Evolutionary conservation across 2,329 filamentous ascomycete species (phyloP).

Genomic region (Claviceps paspali): DNA sequence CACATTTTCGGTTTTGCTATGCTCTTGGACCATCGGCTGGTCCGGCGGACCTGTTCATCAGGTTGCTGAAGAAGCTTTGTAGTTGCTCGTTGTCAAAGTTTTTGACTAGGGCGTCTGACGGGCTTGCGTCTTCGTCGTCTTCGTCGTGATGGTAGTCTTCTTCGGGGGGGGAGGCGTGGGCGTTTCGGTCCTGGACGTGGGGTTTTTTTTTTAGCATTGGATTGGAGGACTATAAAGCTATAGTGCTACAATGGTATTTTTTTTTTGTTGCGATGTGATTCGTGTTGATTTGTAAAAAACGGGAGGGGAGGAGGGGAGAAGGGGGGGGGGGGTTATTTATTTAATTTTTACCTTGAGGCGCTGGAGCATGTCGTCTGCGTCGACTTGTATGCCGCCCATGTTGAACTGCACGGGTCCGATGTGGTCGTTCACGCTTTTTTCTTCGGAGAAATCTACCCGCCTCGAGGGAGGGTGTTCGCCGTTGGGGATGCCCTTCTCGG

Average conservation of each 20-base stretch:
- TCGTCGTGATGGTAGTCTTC: constrained; percentile 12
- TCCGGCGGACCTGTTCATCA: constrained; percentile 38
- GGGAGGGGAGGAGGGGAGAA: neutral
- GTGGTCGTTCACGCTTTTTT: constrained; percentile 52
- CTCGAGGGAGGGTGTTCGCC: constrained; percentile 11
- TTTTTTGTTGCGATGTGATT: neutral
- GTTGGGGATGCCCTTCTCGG: constrained; percentile 24
- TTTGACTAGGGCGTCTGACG: constrained; percentile 26
- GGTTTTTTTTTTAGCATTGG: too few relatives aligned
- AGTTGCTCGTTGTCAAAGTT: constrained; percentile 38
- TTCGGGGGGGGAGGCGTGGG: constrained; percentile 32
- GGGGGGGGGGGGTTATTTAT: too few relatives aligned
- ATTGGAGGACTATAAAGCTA: too few relatives aligned
- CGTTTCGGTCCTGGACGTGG: constrained; percentile 46
- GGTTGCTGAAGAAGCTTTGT: constrained; percentile 42
- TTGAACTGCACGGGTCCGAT: constrained; percentile 96
- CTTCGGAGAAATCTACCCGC: constrained; percentile 20
- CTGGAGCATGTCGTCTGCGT: constrained; percentile 85
- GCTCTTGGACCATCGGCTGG: constrained; percentile 11
- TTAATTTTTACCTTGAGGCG: constrained; percentile 53
- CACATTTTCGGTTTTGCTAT: neutral
- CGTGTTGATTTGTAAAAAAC: too few relatives aligned
- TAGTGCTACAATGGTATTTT: too few relatives aligned
- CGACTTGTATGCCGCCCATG: constrained; percentile 92
- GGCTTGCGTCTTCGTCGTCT: constrained; percentile 19